Conservation (phyloP, 805 yeast genomes). For the Saccharomycopsis sp. region DNA sequence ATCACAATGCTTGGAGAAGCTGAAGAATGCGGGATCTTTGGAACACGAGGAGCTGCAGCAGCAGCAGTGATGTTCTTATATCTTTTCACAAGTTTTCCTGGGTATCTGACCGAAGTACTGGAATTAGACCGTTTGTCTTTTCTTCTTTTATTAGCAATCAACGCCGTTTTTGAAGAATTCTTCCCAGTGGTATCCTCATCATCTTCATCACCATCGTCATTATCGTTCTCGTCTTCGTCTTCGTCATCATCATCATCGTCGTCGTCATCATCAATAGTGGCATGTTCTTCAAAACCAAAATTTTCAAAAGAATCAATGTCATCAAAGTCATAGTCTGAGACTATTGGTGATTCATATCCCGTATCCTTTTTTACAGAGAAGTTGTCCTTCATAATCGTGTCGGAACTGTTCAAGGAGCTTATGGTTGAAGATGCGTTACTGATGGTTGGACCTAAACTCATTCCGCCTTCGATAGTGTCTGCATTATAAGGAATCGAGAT, state of each 20-base stretch:
- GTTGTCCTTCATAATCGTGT: conserved; percentile 21
- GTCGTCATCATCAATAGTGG: conserved; percentile 35
- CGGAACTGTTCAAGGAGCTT: conserved; percentile 50
- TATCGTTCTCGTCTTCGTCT: conserved; percentile 29
- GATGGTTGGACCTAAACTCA: conserved; percentile 33
- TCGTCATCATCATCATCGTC: conserved; percentile 35
- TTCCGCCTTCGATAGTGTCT: conserved; percentile 16
- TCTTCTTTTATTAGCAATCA: conserved; percentile 31
- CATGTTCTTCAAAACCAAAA: conserved; percentile 34
- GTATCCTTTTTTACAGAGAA: not conserved
- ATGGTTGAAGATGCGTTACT: conserved; percentile 77
- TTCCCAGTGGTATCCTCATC: not conserved
- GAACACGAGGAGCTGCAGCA: conserved; percentile 76
- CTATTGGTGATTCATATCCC: conserved; percentile 19
- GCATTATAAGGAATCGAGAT: conserved; percentile 27
- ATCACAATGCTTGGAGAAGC: conserved; percentile 62
- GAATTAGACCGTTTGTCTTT: conserved; percentile 58
- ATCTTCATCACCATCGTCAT: conserved; percentile 5
- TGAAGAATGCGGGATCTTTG: conserved; percentile 46
- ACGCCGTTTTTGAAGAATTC: not conserved
- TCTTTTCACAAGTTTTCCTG: conserved; percentile 39
- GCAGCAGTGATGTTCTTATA: conserved; percentile 58
- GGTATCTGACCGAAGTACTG: conserved; percentile 44
- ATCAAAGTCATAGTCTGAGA: conserved; percentile 41
- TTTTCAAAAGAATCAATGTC: conserved; percentile 37